Base-by-base conservation (phyloP, 2,329 filamentous ascomycete species). In the Coleophoma crateriformis region DNA sequence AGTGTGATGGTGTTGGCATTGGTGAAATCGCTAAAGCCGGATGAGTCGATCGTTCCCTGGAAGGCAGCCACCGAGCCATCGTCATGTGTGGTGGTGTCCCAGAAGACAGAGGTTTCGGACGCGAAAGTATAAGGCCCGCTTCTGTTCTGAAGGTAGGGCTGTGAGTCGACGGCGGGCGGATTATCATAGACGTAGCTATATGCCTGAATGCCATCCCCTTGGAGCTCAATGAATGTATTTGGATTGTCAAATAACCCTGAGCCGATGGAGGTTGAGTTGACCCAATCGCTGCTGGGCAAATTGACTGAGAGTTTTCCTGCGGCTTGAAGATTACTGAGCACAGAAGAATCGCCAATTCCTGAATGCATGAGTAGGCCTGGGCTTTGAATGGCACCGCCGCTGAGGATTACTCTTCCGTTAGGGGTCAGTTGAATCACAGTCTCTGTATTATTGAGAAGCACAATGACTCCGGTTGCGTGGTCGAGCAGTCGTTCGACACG, bases 211-310 rank as follows among this genome's bases (percentile, higher is more conserved):
- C 61, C 53, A 1, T 72, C 66, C 3, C 63, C 63, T 2, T 67
- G 67, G 1, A 78, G 65, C 54, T 75, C 71, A 59, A 78, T 74
- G 52, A 74, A 77, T 1, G 76, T 79, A 53, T 79, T 78, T 5
- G 77, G 75, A 56, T 79, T 80, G 57, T 79, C 76, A 54, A 78
- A 80, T 27, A 79, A 70, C 33, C 71, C 71, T 13, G 69, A 64
- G 40, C 77, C 77, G 4, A 81, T 70, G 4, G 68, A 66, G 0
- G 67, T 67, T 57, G 75, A 76, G 58, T 74, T 70, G 50, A 80
- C 69, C 75, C 75, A 79, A 19, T 56, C 58, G 44, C 59, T 58
- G 1, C 61, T 50, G 0, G 61, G 54, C 8, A 69, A 51, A 5
- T 62, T 51, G 3, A 53, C 50, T 2, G 62, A 61, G 5, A 74